These are phyloP conservation scores for Litsea cubeba DNA, from an alignment of 164 flowering plant species.

Conservation along the genomic window DNA sequence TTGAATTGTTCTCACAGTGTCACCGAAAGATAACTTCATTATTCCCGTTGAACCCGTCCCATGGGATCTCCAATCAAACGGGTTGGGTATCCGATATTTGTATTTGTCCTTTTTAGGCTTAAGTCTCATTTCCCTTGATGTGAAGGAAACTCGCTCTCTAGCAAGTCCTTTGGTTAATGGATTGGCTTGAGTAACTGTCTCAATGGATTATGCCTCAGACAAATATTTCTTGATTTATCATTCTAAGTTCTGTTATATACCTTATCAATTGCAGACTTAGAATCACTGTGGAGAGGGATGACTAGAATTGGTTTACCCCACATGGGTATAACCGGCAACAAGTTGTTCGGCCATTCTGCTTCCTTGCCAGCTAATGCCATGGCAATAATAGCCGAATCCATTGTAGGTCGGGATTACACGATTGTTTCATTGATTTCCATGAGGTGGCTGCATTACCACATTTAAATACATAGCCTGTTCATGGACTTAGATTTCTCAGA, in stretches of 20 bases:
- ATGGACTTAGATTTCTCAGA: not conserved
- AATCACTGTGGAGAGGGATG: not conserved
- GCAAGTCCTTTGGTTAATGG: not conserved
- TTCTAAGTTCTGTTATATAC: not conserved
- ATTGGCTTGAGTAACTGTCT: not conserved
- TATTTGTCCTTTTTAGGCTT: too few relatives aligned
- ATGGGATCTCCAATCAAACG: too few relatives aligned
- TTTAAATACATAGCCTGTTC: not conserved
- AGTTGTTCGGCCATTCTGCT: not conserved
- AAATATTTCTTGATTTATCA: not conserved
- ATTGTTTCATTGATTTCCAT: not conserved
- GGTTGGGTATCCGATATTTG: too few relatives aligned
- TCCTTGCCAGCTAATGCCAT: not conserved
- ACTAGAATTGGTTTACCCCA: not conserved
- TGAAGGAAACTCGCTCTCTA: too few relatives aligned
- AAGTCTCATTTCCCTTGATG: too few relatives aligned
- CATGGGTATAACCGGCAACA: not conserved
- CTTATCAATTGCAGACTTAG: not conserved
- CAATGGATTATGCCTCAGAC: not conserved
- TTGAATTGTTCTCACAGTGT: too few relatives aligned
- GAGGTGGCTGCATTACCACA: not conserved
- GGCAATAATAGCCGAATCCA: not conserved
- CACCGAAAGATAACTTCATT: too few relatives aligned
- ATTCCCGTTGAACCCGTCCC: too few relatives aligned
- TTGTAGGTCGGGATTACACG: not conserved